Percentiles rank a stretch among this genome's conserved stretches.
Conservation (phyloP, 345 rosid genomes). For the Syzygium jambos region DNA sequence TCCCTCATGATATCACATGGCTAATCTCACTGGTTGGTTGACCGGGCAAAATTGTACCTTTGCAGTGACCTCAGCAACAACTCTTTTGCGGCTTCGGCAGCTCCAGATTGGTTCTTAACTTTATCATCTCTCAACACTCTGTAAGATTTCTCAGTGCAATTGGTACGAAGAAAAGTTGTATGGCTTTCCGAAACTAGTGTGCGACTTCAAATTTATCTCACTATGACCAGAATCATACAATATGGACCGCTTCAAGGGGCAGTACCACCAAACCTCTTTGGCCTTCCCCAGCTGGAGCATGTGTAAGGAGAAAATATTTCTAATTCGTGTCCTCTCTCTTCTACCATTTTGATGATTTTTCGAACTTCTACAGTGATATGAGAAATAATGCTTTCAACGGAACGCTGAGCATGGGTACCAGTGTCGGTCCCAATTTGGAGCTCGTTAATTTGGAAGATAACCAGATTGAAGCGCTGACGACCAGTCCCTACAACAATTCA, state of each 20-base stretch:
- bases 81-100: conserved; percentile 12
- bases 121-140: neutral
- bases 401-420: conserved; percentile 17
- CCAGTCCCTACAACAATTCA: conserved; percentile 22
- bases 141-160: neutral
- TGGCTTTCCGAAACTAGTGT: neutral
- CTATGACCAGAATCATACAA: conserved; percentile 3
- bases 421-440: conserved; percentile 1
- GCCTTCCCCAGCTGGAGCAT: conserved; percentile 4
- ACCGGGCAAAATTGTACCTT: neutral
- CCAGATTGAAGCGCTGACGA: neutral
- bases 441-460: conserved; percentile 22
- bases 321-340: neutral
- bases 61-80: conserved; percentile 42
- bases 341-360: neutral
- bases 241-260: conserved; percentile 6
- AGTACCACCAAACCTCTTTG: conserved; percentile 1
- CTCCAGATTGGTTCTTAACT: conserved; percentile 24
- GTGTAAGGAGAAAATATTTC: neutral
- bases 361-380: conserved; percentile 5
- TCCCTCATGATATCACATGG: neutral
- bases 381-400: conserved; percentile 24
- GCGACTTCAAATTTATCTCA: neutral
- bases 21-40: neutral
- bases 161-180: neutral